Percentiles rank a stretch among this genome's conserved stretches.
Evolutionary conservation across 345 rosid species (phyloP).

Genomic region (Erysimum cheiranthoides): DNA sequence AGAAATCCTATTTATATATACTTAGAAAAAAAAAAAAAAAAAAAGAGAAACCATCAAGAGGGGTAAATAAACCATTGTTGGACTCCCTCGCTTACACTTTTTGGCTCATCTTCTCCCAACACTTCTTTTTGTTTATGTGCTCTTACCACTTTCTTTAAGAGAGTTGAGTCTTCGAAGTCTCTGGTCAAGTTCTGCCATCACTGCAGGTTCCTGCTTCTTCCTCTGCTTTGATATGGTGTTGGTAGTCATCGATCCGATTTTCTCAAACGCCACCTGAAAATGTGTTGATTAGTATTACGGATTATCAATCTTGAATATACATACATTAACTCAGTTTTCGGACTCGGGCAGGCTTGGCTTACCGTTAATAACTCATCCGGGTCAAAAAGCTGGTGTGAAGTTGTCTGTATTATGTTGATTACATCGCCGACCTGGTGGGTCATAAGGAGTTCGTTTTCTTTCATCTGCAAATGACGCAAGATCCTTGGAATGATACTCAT

Average conservation of each 20-base stretch:
- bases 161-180: conserved; percentile 87
- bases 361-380: conserved; percentile 95
- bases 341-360: conserved; percentile 37
- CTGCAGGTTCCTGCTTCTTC: conserved; percentile 98
- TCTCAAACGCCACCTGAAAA: conserved; percentile 90
- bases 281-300: background rate
- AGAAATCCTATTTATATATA: conserved; percentile 38
- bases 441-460: conserved; percentile 83
- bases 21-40: conserved; percentile 1
- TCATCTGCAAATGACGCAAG: conserved; percentile 67
- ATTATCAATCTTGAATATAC: conserved; percentile 5
- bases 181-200: conserved; percentile 96
- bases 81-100: conserved; percentile 36
- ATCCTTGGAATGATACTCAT: conserved; percentile 9
- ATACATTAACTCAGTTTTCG: background rate
- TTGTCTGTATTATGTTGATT: conserved; percentile 80
- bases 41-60: conserved; percentile 27
- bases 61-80: conserved; percentile 31
- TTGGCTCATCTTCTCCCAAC: conserved; percentile 34
- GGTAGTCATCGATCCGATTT: conserved; percentile 91
- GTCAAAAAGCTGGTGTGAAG: conserved; percentile 93
- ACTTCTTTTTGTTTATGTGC: conserved; percentile 17
- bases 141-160: conserved; percentile 54
- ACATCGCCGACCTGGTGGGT: conserved; percentile 96
- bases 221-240: conserved; percentile 92